phyloP scores from a whole-genome alignment of 345 rosid species.

The Angophora floribunda region DNA sequence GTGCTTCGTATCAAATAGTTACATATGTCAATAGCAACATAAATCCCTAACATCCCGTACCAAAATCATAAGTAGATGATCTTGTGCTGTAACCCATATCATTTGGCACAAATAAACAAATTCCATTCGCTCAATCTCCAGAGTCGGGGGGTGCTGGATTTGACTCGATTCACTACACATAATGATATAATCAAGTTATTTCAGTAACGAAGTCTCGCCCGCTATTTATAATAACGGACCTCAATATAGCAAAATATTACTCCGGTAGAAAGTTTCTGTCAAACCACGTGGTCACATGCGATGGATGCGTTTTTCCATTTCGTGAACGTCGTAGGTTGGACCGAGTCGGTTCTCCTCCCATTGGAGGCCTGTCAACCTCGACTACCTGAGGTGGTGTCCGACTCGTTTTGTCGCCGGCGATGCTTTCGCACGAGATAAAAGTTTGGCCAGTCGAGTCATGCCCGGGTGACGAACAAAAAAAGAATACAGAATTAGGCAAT shows the following conservation, averaged over 20 bases:
- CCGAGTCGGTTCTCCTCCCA: background rate
- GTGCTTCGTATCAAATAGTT: background rate
- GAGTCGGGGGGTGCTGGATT: background rate
- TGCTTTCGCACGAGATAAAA: background rate
- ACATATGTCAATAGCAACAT: background rate
- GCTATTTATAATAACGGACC: background rate
- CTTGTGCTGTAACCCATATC: background rate
- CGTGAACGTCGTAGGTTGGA: background rate
- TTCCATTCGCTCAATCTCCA: background rate
- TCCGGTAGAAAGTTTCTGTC: background rate
- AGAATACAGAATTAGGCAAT: background rate
- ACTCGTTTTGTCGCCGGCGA: background rate
- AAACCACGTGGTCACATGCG: background rate
- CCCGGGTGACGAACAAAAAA: background rate
- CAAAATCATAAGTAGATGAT: too few relatives aligned
- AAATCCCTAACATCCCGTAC: background rate
- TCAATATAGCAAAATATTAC: background rate
- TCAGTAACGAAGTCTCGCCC: background rate
- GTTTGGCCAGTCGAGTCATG: background rate
- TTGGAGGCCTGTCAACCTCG: background rate
- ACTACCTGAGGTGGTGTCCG: background rate
- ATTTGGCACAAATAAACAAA: background rate
- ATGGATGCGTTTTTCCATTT: background rate
- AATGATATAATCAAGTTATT: background rate
- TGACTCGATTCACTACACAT: background rate